These are phyloP conservation scores for Raphanus sativus DNA, from an alignment of 345 rosid species.

Conservation along the genomic window DNA sequence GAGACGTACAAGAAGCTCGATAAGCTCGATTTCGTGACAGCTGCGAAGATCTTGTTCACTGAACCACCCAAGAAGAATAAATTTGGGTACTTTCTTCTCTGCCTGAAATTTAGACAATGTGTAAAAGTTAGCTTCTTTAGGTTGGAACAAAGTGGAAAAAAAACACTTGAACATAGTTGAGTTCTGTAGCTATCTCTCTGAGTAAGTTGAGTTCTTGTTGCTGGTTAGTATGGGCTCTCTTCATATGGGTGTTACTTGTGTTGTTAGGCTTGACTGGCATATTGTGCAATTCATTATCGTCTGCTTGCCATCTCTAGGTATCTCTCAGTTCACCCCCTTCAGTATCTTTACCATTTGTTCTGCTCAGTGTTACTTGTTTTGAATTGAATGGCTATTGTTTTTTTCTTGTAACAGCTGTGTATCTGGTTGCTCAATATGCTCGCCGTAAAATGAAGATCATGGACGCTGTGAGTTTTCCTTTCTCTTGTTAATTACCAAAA, in stretches of 20 bases:
- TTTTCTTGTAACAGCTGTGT: conserved; percentile 61
- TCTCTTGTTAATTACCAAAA: background rate
- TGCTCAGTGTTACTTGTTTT: conserved; percentile 14
- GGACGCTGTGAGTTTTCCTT: conserved; percentile 62
- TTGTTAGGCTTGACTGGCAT: conserved; percentile 86
- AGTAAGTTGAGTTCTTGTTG: conserved; percentile 4
- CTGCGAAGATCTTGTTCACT: conserved; percentile 74
- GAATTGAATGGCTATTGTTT: background rate
- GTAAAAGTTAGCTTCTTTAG: background rate
- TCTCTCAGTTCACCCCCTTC: background rate
- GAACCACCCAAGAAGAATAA: conserved; percentile 60
- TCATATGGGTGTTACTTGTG: conserved; percentile 22
- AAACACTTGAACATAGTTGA: background rate
- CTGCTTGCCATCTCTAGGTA: conserved; percentile 94
- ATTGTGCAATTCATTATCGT: conserved; percentile 89
- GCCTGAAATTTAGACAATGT: background rate
- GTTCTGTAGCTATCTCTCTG: conserved; percentile 8
- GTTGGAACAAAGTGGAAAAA: background rate
- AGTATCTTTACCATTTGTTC: conserved; percentile 1
- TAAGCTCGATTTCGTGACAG: conserved; percentile 73
- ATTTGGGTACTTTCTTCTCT: conserved; percentile 61
- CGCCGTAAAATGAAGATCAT: conserved; percentile 74
- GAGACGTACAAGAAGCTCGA: conserved; percentile 66
- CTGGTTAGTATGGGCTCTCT: background rate
- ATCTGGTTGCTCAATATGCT: conserved; percentile 87